Evolutionary conservation across 306 rosid species (phyloP).

Genomic region (Castanopsis chinensis): DNA sequence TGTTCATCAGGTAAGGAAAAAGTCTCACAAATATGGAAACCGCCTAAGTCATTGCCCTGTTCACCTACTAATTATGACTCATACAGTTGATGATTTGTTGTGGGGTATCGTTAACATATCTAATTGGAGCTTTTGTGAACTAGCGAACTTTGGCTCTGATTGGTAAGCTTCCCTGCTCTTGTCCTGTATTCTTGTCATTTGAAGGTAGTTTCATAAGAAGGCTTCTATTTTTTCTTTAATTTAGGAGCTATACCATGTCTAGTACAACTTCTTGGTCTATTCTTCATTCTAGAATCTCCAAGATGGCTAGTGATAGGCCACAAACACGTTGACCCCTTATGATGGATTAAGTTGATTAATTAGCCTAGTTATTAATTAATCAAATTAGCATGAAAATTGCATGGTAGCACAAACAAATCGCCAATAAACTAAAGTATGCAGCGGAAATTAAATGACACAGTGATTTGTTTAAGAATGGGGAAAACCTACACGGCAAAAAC

Average conservation of each 20-base stretch:
- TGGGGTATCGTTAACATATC: slow-evolving; percentile 21
- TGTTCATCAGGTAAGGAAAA: slow-evolving; percentile 19
- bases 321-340: too few relatives aligned
- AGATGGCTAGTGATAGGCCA: slow-evolving; percentile 95
- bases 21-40: not conserved
- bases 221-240: not conserved
- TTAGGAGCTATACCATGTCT: slow-evolving; percentile 60
- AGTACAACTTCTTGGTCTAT: slow-evolving; percentile 55
- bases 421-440: too few relatives aligned
- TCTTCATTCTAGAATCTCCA: slow-evolving; percentile 82
- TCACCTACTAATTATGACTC: slow-evolving; percentile 16
- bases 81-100: slow-evolving; percentile 16
- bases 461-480: too few relatives aligned
- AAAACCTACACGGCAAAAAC: too few relatives aligned
- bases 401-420: too few relatives aligned
- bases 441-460: too few relatives aligned
- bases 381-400: too few relatives aligned
- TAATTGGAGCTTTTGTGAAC: slow-evolving; percentile 27
- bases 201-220: not conserved
- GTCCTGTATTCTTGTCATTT: slow-evolving; percentile 10
- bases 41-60: not conserved
- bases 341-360: too few relatives aligned
- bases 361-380: too few relatives aligned
- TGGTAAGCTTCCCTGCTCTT: slow-evolving; percentile 43
- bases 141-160: slow-evolving; percentile 44